Evolutionary conservation across 257 asterid genomes (phyloP).

Genomic region (Nyctanthes arbortristis): DNA sequence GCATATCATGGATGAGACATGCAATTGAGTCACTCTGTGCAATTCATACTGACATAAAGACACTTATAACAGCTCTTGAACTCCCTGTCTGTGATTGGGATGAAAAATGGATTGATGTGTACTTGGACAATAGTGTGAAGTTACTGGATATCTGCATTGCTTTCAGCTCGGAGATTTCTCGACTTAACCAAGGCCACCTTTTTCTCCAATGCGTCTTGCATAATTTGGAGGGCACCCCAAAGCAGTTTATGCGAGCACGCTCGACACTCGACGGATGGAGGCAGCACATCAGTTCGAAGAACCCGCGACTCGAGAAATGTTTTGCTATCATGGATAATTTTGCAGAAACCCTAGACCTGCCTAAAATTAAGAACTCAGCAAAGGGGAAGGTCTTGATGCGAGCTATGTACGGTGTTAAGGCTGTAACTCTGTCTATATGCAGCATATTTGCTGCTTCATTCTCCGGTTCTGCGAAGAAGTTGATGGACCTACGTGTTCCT

Average conservation of each 20-base stretch:
- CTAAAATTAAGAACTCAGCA: conserved; percentile 78
- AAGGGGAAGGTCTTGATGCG: conserved; percentile 84
- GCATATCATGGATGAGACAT: conserved; percentile 71
- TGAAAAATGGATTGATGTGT: conserved; percentile 81
- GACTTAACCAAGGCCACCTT: conserved; percentile 77
- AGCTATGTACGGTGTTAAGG: conserved; percentile 81
- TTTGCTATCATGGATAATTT: conserved; percentile 58
- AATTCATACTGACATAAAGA: conserved; percentile 67
- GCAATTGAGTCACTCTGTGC: conserved; percentile 66
- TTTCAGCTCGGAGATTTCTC: conserved; percentile 77
- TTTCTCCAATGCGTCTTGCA: conserved; percentile 59
- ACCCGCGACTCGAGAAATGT: conserved; percentile 66
- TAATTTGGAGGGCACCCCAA: conserved; percentile 41
- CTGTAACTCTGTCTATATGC: conserved; percentile 63
- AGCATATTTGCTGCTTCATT: conserved; percentile 67
- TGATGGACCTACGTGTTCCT: conserved; percentile 49
- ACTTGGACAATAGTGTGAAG: conserved; percentile 71
- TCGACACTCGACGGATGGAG: conserved; percentile 78
- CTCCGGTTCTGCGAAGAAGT: conserved; percentile 65
- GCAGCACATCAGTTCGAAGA: conserved; percentile 58
- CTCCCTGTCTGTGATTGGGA: conserved; percentile 84
- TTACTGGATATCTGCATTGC: conserved; percentile 78
- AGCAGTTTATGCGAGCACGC: conserved; percentile 51
- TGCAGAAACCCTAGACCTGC: conserved; percentile 58
- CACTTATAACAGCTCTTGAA: conserved; percentile 66